Percentiles rank a stretch among this genome's conserved stretches.
Evolutionary conservation across 2,329 filamentous ascomycete genomes (phyloP).

Genomic region (Xylaria sp.): DNA sequence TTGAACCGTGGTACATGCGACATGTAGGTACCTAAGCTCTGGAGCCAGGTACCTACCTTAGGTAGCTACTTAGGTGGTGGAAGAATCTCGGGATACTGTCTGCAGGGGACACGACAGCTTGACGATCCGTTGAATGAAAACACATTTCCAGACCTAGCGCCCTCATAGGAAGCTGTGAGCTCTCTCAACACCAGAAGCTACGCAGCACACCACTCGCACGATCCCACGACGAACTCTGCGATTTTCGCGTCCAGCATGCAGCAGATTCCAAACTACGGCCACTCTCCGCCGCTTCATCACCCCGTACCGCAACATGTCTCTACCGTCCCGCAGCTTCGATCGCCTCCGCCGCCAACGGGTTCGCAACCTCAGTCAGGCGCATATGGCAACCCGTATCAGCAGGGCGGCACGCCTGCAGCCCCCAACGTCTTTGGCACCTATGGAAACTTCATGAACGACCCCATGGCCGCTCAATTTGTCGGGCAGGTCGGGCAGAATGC

Average conservation of each 20-base stretch:
- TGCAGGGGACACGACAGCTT: conserved; percentile 3
- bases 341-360: conserved; percentile 79
- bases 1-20: too few relatives aligned
- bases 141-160: conserved; percentile 25
- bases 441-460: conserved; percentile 93
- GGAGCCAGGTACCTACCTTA: too few relatives aligned
- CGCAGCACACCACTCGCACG: neutral
- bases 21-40: too few relatives aligned
- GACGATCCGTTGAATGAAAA: conserved; percentile 16
- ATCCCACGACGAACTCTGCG: neutral
- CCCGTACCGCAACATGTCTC: conserved; percentile 98
- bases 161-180: conserved; percentile 3
- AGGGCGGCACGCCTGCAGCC: conserved; percentile 54
- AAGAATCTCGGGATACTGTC: conserved; percentile 16
- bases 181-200: neutral
- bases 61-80: conserved; percentile 5
- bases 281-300: conserved; percentile 93
- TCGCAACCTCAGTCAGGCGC: conserved; percentile 68
- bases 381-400: conserved; percentile 75
- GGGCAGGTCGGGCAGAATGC: conserved; percentile 93
- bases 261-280: conserved; percentile 73
- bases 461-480: conserved; percentile 84
- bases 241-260: conserved; percentile 66
- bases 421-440: conserved; percentile 70
- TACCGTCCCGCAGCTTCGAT: conserved; percentile 94